A percentile compares a stretch with the other conserved stretches of the same genome.
Evolutionary conservation across 805 yeast genomes (phyloP).

Genomic region (Lachancea thermotolerans): DNA sequence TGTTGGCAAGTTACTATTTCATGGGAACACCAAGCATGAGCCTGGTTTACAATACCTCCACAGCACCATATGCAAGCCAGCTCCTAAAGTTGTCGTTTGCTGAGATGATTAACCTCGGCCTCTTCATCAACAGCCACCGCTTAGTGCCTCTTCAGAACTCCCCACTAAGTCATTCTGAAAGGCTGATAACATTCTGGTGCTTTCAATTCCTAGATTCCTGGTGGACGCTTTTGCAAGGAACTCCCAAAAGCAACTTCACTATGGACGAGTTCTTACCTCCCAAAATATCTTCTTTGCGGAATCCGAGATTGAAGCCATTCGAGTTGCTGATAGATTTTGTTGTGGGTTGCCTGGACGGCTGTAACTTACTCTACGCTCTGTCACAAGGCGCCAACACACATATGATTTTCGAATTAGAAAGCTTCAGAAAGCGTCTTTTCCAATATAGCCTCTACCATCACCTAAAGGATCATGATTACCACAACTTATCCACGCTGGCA

Average conservation of each 20-base stretch:
- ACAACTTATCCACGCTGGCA: conserved; percentile 1
- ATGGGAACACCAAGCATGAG: conserved; percentile 18
- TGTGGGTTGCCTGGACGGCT: conserved; percentile 19
- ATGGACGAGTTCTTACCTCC: conserved; percentile 25
- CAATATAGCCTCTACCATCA: conserved; percentile 24
- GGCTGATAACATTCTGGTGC: conserved; percentile 23
- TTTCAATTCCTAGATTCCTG: conserved; percentile 27
- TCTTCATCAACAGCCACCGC: conserved; percentile 20
- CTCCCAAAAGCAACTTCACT: conserved; percentile 24
- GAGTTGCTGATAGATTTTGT: conserved; percentile 16
- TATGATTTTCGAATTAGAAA: conserved; percentile 16
- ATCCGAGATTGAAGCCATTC: conserved; percentile 22
- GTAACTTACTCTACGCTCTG: conserved; percentile 17
- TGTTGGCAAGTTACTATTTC: conserved; percentile 22
- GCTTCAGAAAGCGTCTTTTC: conserved; percentile 18
- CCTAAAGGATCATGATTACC: conserved; percentile 19
- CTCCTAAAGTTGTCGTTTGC: conserved; percentile 16
- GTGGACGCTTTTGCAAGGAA: conserved; percentile 26
- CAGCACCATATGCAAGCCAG: conserved; percentile 16
- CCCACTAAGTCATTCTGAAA: conserved; percentile 4
- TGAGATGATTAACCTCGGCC: conserved; percentile 19
- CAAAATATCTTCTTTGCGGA: conserved; percentile 12
- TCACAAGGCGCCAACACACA: conserved; percentile 11
- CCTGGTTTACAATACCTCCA: conserved; percentile 5
- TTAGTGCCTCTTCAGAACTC: conserved; percentile 10